These are phyloP conservation scores for Apiospora phragmitis DNA, from an alignment of 2,329 filamentous ascomycete species.

Conservation along the genomic window DNA sequence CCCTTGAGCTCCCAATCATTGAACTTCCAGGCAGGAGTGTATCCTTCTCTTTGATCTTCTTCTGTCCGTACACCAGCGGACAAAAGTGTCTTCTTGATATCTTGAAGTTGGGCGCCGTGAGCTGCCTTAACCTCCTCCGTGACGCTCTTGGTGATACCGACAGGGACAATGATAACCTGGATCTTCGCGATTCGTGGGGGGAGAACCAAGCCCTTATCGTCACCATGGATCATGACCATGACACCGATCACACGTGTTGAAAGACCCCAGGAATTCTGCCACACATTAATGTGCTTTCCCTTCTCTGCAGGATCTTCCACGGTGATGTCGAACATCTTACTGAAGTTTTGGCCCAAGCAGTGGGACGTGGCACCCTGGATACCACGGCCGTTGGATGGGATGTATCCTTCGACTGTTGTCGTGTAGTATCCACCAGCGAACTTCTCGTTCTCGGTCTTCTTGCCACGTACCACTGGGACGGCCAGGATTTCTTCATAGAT, in stretches of 20 bases:
- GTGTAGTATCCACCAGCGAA: slow-evolving; percentile 97
- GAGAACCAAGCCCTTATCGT: slow-evolving; percentile 92
- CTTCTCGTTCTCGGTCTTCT: slow-evolving; percentile 97
- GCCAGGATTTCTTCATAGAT: slow-evolving; percentile 94
- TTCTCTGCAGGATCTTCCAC: slow-evolving; percentile 88
- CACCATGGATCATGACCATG: slow-evolving; percentile 98
- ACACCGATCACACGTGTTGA: slow-evolving; percentile 97
- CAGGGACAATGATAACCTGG: slow-evolving; percentile 85
- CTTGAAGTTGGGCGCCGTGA: slow-evolving; percentile 74
- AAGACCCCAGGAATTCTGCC: slow-evolving; percentile 99
- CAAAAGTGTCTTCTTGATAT: slow-evolving; percentile 68
- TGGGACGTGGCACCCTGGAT: slow-evolving; percentile 97
- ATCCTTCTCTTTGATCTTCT: slow-evolving; percentile 83
- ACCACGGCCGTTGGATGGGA: slow-evolving; percentile 90
- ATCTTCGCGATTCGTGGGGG: slow-evolving; percentile 86
- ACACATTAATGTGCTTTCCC: slow-evolving; percentile 80
- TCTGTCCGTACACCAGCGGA: slow-evolving; percentile 76
- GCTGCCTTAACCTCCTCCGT: slow-evolving; percentile 75
- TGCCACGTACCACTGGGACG: slow-evolving; percentile 87
- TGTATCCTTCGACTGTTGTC: slow-evolving; percentile 95
- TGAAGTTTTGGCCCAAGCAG: slow-evolving; percentile 94
- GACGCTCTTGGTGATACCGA: slow-evolving; percentile 89
- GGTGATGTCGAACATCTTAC: slow-evolving; percentile 98
- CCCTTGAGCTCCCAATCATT: slow-evolving; percentile 98
- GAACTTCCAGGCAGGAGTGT: slow-evolving; percentile 97